phyloP scores from a whole-genome alignment of 805 yeast species.

The Brettanomyces anomalus region DNA sequence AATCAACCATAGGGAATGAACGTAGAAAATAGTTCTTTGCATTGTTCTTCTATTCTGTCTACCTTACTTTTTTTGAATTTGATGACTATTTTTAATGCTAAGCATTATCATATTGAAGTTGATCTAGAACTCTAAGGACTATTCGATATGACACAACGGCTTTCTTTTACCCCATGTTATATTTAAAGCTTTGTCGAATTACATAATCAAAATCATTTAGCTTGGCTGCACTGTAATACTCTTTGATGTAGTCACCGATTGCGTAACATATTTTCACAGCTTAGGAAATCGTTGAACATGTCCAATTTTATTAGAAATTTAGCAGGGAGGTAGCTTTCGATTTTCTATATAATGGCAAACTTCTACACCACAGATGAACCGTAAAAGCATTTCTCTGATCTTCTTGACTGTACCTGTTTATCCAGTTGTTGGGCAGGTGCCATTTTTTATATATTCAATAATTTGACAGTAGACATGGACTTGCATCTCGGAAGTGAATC shows the following conservation, averaged over 20 bases:
- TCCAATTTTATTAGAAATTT: conserved; percentile 56
- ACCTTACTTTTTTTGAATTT: conserved; percentile 72
- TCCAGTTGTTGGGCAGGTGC: conserved; percentile 79
- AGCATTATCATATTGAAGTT: conserved; percentile 54
- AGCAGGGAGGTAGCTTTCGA: conserved; percentile 65
- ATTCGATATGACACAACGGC: conserved; percentile 57
- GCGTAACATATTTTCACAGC: conserved; percentile 54
- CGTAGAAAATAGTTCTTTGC: conserved; percentile 58
- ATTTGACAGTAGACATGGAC: conserved; percentile 38
- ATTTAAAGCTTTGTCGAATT: conserved; percentile 60
- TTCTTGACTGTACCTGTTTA: conserved; percentile 62
- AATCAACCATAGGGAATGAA: conserved; percentile 44
- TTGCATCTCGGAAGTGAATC: conserved; percentile 39
- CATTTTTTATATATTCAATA: conserved; percentile 55
- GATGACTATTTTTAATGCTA: conserved; percentile 77
- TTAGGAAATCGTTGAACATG: conserved; percentile 54
- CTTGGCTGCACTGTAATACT: conserved; percentile 45
- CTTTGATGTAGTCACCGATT: conserved; percentile 58
- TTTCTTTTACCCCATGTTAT: conserved; percentile 64
- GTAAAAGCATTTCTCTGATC: conserved; percentile 59
- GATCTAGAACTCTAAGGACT: conserved; percentile 51
- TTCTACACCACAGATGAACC: conserved; percentile 59
- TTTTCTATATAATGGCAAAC: conserved; percentile 59
- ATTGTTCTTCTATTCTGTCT: conserved; percentile 72
- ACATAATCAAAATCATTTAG: conserved; percentile 51